phyloP scores from a whole-genome alignment of 148 eudicot species.

The Chenopodium quinoa region DNA sequence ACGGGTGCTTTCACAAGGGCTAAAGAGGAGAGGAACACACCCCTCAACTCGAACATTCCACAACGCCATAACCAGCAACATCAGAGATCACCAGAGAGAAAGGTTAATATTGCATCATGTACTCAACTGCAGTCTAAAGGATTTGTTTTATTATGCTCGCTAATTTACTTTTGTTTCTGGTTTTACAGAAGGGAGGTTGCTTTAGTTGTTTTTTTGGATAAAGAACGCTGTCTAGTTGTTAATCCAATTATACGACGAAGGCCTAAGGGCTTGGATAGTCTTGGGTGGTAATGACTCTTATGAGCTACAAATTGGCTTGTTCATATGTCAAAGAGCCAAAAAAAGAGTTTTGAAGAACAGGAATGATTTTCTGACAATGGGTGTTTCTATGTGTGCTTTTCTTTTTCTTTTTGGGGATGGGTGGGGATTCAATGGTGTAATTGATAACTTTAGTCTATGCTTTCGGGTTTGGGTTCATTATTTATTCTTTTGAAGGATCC shows the following conservation, averaged over 20 bases:
- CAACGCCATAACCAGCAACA: constrained; percentile 17
- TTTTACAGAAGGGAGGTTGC: constrained; percentile 31
- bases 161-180: not conserved
- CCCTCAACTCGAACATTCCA: constrained; percentile 10
- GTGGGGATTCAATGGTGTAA: not conserved
- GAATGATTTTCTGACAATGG: constrained; percentile 2
- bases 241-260: constrained; percentile 15
- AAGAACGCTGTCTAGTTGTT: not conserved
- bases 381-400: not conserved
- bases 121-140: not conserved
- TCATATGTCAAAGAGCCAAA: not conserved
- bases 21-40: constrained; percentile 32
- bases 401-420: not conserved
- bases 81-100: constrained; percentile 9
- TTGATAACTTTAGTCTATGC: not conserved
- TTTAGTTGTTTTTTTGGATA: constrained; percentile 16
- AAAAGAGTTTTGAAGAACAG: not conserved
- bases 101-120: constrained; percentile 15
- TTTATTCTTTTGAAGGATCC: not conserved
- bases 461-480: not conserved
- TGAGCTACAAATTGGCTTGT: constrained; percentile 6
- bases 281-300: not conserved
- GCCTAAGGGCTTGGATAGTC: constrained; percentile 13
- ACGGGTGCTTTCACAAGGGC: constrained; percentile 30
- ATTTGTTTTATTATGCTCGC: constrained; percentile 2